Percentiles rank a stretch among this genome's conserved stretches.
phyloP scores from a whole-genome alignment of 192 early-diverging fungal species.

The Allomyces macrogynus region DNA sequence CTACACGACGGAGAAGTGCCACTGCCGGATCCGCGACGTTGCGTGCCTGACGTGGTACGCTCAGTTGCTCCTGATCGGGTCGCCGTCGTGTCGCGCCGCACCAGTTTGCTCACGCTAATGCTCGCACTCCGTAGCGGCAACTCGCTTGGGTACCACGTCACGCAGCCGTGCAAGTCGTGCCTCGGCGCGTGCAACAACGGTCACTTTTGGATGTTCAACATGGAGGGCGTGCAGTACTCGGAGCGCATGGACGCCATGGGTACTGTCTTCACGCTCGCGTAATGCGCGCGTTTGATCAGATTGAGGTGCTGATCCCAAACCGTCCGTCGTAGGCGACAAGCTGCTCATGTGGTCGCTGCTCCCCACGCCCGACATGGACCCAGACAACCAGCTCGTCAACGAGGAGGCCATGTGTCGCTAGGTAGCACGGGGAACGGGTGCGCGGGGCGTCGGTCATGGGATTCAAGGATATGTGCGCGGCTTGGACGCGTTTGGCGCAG shows the following conservation, averaged over 20 bases:
- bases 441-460: too few relatives aligned
- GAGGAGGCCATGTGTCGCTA: too few relatives aligned
- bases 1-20: conserved; percentile 46
- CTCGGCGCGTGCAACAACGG: conserved; percentile 87
- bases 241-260: not conserved
- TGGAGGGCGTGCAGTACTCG: conserved; percentile 31
- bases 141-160: conserved; percentile 58
- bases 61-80: not conserved
- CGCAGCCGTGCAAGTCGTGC: conserved; percentile 65
- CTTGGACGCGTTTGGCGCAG: too few relatives aligned
- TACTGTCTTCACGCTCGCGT: not conserved
- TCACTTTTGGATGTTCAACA: conserved; percentile 93
- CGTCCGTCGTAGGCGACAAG: not conserved
- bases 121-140: conserved; percentile 33
- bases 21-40: conserved; percentile 49
- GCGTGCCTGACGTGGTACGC: conserved; percentile 44
- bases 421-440: too few relatives aligned
- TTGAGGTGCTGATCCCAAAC: too few relatives aligned
- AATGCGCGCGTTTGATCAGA: not conserved
- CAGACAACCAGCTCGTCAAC: not conserved
- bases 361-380: not conserved
- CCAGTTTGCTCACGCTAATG: conserved; percentile 2
- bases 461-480: too few relatives aligned
- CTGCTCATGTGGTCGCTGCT: not conserved
- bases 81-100: conserved; percentile 2